Percentiles rank a stretch among this genome's conserved stretches.
Evolutionary conservation across 352 stramenopile genomes (phyloP).

Genomic region (Lagenidium sp.): DNA sequence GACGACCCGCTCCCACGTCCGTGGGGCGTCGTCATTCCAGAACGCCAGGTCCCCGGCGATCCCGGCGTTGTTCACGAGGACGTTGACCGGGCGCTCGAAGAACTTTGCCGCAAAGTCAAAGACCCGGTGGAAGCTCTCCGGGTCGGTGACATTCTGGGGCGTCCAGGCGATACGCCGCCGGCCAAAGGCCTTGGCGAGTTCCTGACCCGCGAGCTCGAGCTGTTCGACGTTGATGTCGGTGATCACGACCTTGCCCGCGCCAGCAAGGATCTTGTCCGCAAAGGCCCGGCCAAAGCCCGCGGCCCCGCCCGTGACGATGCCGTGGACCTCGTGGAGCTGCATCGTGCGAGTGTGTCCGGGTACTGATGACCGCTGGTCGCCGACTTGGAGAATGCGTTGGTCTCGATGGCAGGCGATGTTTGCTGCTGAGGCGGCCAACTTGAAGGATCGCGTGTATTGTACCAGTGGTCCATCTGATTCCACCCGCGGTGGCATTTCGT

Average conservation of each 20-base stretch:
- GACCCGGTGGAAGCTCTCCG: constrained; percentile 40
- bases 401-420: too few relatives aligned
- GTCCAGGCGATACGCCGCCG: constrained; percentile 46
- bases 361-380: not conserved
- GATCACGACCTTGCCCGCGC: constrained; percentile 55
- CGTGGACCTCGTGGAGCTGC: constrained; percentile 48
- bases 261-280: constrained; percentile 37
- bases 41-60: constrained; percentile 52
- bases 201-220: constrained; percentile 47
- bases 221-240: constrained; percentile 63
- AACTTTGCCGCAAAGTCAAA: constrained; percentile 54
- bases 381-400: constrained; percentile 4
- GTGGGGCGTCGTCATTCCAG: constrained; percentile 22
- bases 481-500: too few relatives aligned
- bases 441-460: too few relatives aligned
- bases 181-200: constrained; percentile 40
- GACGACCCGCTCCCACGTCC: constrained; percentile 53
- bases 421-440: too few relatives aligned
- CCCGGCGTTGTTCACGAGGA: constrained; percentile 77
- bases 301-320: constrained; percentile 63
- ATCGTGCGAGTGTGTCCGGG: too few relatives aligned
- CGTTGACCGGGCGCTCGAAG: constrained; percentile 52
- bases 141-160: constrained; percentile 64
- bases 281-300: constrained; percentile 62
- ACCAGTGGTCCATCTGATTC: too few relatives aligned